Conservation (phyloP, 371 early-diverging fungal species). For the Rhizopus arrhizus region DNA sequence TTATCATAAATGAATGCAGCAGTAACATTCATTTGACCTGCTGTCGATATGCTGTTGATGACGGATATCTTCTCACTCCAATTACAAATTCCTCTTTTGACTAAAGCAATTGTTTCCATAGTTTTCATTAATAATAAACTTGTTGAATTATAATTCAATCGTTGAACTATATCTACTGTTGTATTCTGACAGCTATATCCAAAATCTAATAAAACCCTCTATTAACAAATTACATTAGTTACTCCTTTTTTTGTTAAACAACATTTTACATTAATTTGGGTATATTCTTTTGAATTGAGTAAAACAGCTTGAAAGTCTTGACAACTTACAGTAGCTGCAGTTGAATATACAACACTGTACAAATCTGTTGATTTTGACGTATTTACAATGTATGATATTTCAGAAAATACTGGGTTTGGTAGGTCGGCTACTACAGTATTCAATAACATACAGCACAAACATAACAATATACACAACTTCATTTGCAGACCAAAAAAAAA, state of each 20-base stretch:
- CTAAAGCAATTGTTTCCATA: constrained; percentile 28
- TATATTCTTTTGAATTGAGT: constrained; percentile 1
- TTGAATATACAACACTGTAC: constrained; percentile 8
- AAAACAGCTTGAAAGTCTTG: constrained; percentile 32
- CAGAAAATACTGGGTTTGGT: constrained; percentile 17
- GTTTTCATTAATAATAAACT: constrained; percentile 2
- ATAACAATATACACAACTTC: background rate
- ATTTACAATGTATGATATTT: constrained; percentile 15
- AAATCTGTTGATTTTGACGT: background rate
- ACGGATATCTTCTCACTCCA: constrained; percentile 33
- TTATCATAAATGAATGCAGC: constrained; percentile 37
- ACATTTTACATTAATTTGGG: constrained; percentile 18
- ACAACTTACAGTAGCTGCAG: constrained; percentile 16
- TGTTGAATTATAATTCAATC: constrained; percentile 18
- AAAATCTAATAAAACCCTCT: constrained; percentile 35
- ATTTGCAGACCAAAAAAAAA: background rate
- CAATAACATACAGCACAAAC: background rate
- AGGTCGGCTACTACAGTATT: background rate
- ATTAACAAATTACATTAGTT: background rate
- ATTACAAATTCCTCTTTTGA: constrained; percentile 29
- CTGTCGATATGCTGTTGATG: constrained; percentile 13
- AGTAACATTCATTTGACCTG: constrained; percentile 14
- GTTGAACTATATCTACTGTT: constrained; percentile 14
- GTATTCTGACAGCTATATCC: constrained; percentile 25
- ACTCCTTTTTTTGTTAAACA: background rate